These are phyloP conservation scores for Arabidopsis lyrata DNA, from an alignment of 441 rosid genomes.

Conservation along the genomic window DNA sequence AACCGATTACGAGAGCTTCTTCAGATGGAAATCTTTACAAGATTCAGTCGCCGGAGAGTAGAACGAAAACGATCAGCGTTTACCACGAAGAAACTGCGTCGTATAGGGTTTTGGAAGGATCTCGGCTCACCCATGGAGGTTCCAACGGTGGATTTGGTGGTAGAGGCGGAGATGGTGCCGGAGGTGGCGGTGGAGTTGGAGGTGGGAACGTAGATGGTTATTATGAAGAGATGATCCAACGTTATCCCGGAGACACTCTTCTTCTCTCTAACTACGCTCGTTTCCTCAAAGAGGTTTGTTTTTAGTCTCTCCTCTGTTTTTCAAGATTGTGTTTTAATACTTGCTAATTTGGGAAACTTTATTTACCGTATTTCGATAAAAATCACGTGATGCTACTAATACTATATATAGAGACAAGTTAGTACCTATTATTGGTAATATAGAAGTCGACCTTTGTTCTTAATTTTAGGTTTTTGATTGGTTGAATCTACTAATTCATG, in stretches of 20 bases:
- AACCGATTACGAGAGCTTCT: constrained; percentile 48
- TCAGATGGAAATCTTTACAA: constrained; percentile 53
- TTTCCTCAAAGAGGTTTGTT: constrained; percentile 68
- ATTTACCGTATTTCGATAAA: not conserved
- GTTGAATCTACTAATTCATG: constrained; percentile 11
- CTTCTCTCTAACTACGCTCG: constrained; percentile 78
- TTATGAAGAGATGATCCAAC: constrained; percentile 65
- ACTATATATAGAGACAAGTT: not conserved
- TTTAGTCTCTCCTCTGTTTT: not conserved
- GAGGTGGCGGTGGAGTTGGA: constrained; percentile 44
- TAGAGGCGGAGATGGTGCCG: constrained; percentile 36
- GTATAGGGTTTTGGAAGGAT: constrained; percentile 22
- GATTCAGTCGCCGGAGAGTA: constrained; percentile 27
- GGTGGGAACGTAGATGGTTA: constrained; percentile 58
- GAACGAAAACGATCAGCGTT: constrained; percentile 17
- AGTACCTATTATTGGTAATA: not conserved
- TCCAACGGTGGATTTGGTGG: constrained; percentile 44
- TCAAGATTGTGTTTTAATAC: not conserved
- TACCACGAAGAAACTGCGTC: constrained; percentile 27
- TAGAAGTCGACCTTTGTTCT: not conserved
- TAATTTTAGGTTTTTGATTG: constrained; percentile 1
- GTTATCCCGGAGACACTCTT: constrained; percentile 61
- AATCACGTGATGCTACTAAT: constrained; percentile 7
- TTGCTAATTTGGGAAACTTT: not conserved
- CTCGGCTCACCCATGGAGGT: constrained; percentile 28